Evolutionary conservation across 495 filamentous ascomycete species (phyloP).

Genomic region (Penicillium pancosmium): DNA sequence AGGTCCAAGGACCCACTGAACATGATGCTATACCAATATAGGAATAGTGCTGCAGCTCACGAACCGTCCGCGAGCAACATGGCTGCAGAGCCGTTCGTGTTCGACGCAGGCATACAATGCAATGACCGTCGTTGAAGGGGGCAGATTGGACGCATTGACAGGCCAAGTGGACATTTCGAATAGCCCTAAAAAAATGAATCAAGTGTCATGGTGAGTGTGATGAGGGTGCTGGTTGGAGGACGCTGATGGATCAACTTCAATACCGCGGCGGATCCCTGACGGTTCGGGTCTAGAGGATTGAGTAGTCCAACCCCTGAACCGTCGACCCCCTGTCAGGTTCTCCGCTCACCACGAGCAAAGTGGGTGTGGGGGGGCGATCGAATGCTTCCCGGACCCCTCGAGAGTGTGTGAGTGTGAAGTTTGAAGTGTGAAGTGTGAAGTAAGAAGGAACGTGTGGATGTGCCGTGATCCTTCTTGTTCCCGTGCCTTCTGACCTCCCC

Average conservation of each 20-base stretch:
- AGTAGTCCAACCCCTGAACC: conserved; percentile 33
- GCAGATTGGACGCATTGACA: neutral
- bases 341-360: conserved; percentile 31
- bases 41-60: conserved; percentile 18
- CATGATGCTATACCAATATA: conserved; percentile 5
- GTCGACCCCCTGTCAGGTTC: conserved; percentile 26
- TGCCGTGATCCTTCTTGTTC: neutral
- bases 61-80: conserved; percentile 8
- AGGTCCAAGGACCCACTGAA: conserved; percentile 2
- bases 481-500: neutral
- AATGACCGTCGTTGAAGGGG: neutral
- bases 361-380: conserved; percentile 32
- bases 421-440: neutral
- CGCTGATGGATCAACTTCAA: neutral
- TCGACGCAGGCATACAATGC: neutral
- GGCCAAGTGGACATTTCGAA: neutral
- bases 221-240: neutral
- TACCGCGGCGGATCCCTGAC: conserved; percentile 9
- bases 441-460: neutral
- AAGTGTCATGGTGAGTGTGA: neutral
- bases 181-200: neutral
- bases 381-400: conserved; percentile 9
- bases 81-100: conserved; percentile 16
- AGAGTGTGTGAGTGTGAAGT: neutral
- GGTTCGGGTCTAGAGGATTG: conserved; percentile 14